Evolutionary conservation across 1,139 yeast genomes (phyloP).

Genomic region (Maudiozyma humilis): DNA sequence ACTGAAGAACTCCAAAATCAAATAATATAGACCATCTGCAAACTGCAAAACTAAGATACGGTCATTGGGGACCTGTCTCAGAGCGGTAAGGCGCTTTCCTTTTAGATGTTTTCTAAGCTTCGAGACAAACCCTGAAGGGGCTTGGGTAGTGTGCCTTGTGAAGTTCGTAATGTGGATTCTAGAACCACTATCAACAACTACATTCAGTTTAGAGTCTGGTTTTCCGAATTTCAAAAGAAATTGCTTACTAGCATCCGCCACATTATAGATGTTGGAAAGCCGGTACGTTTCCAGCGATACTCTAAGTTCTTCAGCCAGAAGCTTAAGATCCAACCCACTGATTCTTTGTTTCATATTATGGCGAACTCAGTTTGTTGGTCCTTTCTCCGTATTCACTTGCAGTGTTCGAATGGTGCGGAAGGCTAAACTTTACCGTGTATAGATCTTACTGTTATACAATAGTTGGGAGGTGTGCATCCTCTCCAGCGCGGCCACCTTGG

Average conservation of each 20-base stretch:
- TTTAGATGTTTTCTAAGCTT: conserved; percentile 82
- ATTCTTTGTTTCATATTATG: conserved; percentile 60
- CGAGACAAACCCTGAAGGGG: conserved; percentile 78
- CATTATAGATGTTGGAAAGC: conserved; percentile 77
- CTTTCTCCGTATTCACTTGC: not conserved
- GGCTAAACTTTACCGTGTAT: too few species aligned
- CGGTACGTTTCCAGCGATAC: conserved; percentile 52
- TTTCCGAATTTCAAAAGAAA: conserved; percentile 72
- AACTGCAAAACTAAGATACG: conserved; percentile 75
- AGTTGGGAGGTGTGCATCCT: too few species aligned
- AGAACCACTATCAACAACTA: conserved; percentile 82
- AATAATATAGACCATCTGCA: conserved; percentile 67
- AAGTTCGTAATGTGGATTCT: conserved; percentile 72
- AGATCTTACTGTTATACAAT: too few species aligned
- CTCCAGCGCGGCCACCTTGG: too few species aligned
- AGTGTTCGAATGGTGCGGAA: too few species aligned
- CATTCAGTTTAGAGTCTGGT: conserved; percentile 70
- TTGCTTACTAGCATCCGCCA: conserved; percentile 63
- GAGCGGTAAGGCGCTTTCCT: conserved; percentile 63
- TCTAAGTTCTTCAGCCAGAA: conserved; percentile 60
- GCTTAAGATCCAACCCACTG: conserved; percentile 71
- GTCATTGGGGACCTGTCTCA: conserved; percentile 70
- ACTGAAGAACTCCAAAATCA: conserved; percentile 86
- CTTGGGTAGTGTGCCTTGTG: conserved; percentile 68
- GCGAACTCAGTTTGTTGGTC: not conserved